Base-by-base conservation (phyloP, 208 protist species). In the Naegleria fowleri region DNA sequence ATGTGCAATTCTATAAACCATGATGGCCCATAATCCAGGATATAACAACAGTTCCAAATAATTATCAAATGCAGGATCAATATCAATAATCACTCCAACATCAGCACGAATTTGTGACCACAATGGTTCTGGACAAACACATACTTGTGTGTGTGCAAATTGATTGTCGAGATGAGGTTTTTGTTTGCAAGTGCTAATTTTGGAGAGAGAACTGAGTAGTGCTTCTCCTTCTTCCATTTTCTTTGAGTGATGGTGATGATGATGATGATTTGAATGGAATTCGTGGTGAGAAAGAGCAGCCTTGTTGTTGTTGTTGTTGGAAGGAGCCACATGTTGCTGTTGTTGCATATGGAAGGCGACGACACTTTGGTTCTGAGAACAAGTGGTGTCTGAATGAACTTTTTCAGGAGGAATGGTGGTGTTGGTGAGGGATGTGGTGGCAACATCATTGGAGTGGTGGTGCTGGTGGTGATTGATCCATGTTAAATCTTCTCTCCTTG, bases 51-150 rank as follows among this genome's bases (percentile, higher is more conserved):
- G 39, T 85, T 85, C 79, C 2, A 43, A 40, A 85, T 85, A 38
- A 43, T 85, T 85, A 43, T 85, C 36, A 43, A 85, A 43, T 33
- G 79, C 67, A 79, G 67, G 67, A 79, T 79, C 67, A 79, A 36
- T 79, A 36, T 79, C 67, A 79, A 79, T 79, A 79, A 79, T 79
- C 16, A 79, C 67, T 15, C 6, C 7, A 79, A 79, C 29, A 33
- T 79, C 67, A 7, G 16, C 13, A 36, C n/a, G 19, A 9, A 79
- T 25, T 36, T 79, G 67, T 36, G 67, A 79, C 16, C 16, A 36
- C 9, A 79, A 36, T 0, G 67, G 67, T 79, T 79, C 67, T 6
- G 67, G n/a, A 79, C 67, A 79, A 79, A 79, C 67, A 79, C 67
- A 79, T 9, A 79, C 67, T 67, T 67, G 19, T 36, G 67, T 79